Evolutionary conservation across 768 basidiomycete genomes (phyloP).

Genomic region (Russula sp.): DNA sequence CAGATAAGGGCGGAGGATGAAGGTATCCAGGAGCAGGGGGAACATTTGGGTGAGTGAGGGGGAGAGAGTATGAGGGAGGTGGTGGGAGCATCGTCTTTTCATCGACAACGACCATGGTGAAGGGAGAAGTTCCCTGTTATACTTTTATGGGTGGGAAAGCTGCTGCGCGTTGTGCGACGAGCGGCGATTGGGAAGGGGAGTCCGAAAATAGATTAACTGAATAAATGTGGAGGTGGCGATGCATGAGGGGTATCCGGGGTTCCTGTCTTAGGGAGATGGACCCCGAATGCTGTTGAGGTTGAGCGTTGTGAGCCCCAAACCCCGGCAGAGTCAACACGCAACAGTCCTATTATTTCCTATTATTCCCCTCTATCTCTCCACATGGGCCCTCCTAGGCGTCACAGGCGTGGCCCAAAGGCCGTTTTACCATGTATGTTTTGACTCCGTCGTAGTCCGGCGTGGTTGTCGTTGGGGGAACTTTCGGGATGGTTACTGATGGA

Average conservation of each 20-base stretch:
- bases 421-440: constrained; percentile 25
- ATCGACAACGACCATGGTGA: constrained; percentile 41
- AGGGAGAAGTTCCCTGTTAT: too few species aligned
- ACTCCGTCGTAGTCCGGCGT: background rate
- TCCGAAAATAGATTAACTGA: background rate
- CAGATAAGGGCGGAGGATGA: constrained; percentile 15
- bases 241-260: constrained; percentile 4
- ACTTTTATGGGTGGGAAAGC: background rate
- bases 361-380: constrained; percentile 18
- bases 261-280: constrained; percentile 3
- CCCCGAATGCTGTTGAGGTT: background rate
- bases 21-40: background rate
- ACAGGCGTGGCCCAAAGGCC: constrained; percentile 26
- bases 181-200: background rate
- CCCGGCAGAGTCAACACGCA: constrained; percentile 24
- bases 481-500: constrained; percentile 30
- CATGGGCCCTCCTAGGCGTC: constrained; percentile 29
- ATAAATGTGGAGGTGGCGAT: background rate
- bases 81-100: constrained; percentile 19
- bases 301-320: constrained; percentile 18
- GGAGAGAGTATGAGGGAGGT: constrained; percentile 16
- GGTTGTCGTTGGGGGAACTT: constrained; percentile 1
- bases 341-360: constrained; percentile 9
- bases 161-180: background rate
- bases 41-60: background rate